Base-by-base conservation (phyloP, 2,329 filamentous ascomycete species). In the Trichoderma breve region DNA sequence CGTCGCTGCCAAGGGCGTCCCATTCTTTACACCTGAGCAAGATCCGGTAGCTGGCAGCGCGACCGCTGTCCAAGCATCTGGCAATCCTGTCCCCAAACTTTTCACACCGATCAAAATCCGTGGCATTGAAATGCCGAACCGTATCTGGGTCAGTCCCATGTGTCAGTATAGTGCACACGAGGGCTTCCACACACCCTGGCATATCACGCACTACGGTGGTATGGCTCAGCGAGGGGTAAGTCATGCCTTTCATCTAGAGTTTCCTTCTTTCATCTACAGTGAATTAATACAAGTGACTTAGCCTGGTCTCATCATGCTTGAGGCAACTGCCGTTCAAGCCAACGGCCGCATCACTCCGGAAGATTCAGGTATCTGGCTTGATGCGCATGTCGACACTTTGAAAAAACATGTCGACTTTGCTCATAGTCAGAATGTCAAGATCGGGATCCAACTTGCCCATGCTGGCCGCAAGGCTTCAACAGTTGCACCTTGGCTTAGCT, bases 401-500 rank as follows among this genome's bases (percentile, higher is more conserved):
- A 84, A 83, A 74, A 82, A 84, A n/a, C 84, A 91, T 15, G 85
- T 89, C 4, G 90, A 93, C 36, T 93, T 93, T 72, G 81, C 84
- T 1, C 86, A 87, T 75, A 78, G 80, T 26, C 85, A 87, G 71
- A 85, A 83, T 76, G 90, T 92, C 77, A 86, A 90, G 57, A 89
- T 94, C 68, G 91, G 86, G 32, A 89, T 95, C 70, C 92, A 97
- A 81, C 84, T 96, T 3, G 91, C 83, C 1, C 93, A 97, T 77
- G 93, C 92, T 0, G 93, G 93, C 4, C 84, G 89, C 67, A 91
- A 91, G 79, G 87, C 86, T 1, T 85, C 82, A 76, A 86, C 82
- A 1, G 78, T 87, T 8, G 84, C 88, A 0, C 87, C 87, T 0
- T 94, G 91, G 90, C 79, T 93, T 92, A 87, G 86, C 86, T 83